These are phyloP conservation scores for Thalassiosira profunda DNA, from an alignment of 108 stramenopile species.

Conservation along the genomic window DNA sequence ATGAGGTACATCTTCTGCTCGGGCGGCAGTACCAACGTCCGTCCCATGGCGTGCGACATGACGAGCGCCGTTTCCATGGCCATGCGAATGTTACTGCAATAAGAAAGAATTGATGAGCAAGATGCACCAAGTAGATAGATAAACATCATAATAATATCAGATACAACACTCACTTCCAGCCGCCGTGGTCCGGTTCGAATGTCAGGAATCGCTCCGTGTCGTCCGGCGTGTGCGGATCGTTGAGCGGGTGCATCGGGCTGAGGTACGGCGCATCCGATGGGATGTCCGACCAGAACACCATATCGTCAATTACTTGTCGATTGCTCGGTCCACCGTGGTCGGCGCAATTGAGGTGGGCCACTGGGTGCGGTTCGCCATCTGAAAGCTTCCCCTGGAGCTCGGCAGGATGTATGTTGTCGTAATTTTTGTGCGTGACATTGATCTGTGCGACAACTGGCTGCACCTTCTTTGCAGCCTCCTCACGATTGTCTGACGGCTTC, in stretches of 20 bases:
- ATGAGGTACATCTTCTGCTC: conserved; percentile 87
- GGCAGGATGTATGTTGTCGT: conserved; percentile 10
- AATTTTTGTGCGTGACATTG: not conserved
- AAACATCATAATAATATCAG: not conserved
- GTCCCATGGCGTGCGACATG: conserved; percentile 88
- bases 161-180: conserved; percentile 7
- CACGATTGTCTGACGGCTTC: no score
- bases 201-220: conserved; percentile 70
- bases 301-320: conserved; percentile 54
- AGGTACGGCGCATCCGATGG: conserved; percentile 59
- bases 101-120: not conserved
- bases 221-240: conserved; percentile 18
- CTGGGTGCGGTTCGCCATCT: conserved; percentile 24
- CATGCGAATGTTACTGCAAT: conserved; percentile 37
- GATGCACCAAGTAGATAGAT: not conserved
- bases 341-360: conserved; percentile 40
- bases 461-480: no score
- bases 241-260: conserved; percentile 51
- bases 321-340: conserved; percentile 54
- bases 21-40: conserved; percentile 95
- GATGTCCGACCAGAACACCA: conserved; percentile 90
- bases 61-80: conserved; percentile 88
- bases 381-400: no score
- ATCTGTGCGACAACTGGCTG: no score
- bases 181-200: conserved; percentile 89